Base-by-base conservation (phyloP, 192 early-diverging fungal species). In the Thamnidium elegans region DNA sequence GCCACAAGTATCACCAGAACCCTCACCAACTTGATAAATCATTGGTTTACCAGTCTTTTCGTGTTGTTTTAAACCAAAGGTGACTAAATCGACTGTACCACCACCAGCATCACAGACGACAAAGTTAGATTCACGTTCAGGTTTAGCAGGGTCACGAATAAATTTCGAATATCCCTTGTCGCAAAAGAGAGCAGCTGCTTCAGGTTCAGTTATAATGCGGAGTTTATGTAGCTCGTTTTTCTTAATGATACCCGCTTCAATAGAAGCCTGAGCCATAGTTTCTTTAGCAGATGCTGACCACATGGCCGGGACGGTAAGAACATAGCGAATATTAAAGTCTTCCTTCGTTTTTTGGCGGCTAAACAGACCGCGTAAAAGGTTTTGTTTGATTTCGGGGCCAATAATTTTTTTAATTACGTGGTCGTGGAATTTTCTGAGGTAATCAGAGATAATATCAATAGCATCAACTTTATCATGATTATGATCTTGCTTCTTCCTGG, bases 21-120 rank as follows among this genome's bases (percentile, higher is more conserved):
- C 80, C 56, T 77, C 78, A 14, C 76, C 81, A 21, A 81, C 72
- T 67, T 84, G 80, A 7, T 68, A 68, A 0, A 84, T 62, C 10
- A 51, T 61, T 31, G 53, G 63, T 19, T 58, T 59, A 19, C 23
- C 36, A 9, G 63, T 10, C 4, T 43, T 43, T 8, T 44, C 34
- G 15, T 23, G 52, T 47, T n/a, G n/a, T 9, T 62, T 3, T 10
- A 21, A 62, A 10, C 19, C 32, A 23, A 65, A 65, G 2, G 65
- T n/a, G 6, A 46, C n/a, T 47, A 80, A 71, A 75, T 83, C 81
- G 3, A 83, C 81, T 1, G 81, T 83, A 39, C 81, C 81, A 26
- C 81, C 81, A 52, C 81, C 81, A 31, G 77, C 77, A 62, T 83
- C 81, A 66, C 79, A 78, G 43, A 80, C 75, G 71, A 80, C 69